Evolutionary conservation across 225 moss, liverwort and hornwort genomes (phyloP), one percentile per base, ranked within the genome.

Genomic region (Neckera pumila): DNA sequence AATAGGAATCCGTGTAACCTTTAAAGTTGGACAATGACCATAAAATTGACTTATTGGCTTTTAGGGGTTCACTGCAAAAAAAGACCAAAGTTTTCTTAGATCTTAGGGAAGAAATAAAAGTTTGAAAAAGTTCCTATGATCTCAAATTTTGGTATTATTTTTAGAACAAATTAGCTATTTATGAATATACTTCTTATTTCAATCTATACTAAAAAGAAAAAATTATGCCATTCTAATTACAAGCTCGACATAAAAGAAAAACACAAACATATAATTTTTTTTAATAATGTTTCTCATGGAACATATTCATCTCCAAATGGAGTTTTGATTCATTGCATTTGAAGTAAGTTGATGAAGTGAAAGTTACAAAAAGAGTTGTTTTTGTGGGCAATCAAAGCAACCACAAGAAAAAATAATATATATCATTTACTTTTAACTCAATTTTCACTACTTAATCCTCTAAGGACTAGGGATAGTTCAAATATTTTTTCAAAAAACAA

Each of bases 1-100:
- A 22, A 69, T 11, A 38, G 18, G 13, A 0, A 40, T 40, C 0
- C 2, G 1, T 1, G 3, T 0, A 40, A 0, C 5, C 14, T 0
- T 0, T 9, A 0, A 26, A 40, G 3, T 40, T 71, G 5, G 14
- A 23, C 15, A 22, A 27, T 5, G 0, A 71, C 9, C 1, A 71
- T 71, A 71, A 70, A 71, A 71, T 71, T 42, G 27, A 15, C 26
- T 9, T 3, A 16, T 71, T 3, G 9, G 0, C 42, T 71, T 42
- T 27, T 17, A 28, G 25, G 6, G 5, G 9, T 25, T 19, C 17
- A 17, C 0, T 43, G 1, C 3, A 14, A 14, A 9, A 69, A 25
- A 40, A 0, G 3, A 25, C 25, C 40, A 70, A 6, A 45, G 10
- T 10, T 17, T 45, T 17, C 0, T 28, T 10, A 45, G 17, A 45